Evolutionary conservation across 2,329 filamentous ascomycete genomes (phyloP).

Genomic region (Uncinocarpus reesii): DNA sequence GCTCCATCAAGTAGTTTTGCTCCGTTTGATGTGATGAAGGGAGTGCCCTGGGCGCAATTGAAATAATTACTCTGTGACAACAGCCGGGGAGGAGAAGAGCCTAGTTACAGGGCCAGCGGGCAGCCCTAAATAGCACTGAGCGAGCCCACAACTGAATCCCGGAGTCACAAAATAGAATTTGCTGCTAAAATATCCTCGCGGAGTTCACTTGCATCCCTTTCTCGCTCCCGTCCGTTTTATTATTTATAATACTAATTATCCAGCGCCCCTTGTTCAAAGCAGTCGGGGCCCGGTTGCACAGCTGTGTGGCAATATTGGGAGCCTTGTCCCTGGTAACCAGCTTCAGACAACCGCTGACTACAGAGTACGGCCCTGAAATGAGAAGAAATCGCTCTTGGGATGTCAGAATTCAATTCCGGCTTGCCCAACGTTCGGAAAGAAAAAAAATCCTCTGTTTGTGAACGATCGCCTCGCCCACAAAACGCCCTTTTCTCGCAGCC

Average conservation of each 20-base stretch:
- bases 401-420: background rate
- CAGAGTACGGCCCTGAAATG: no score
- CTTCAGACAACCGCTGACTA: background rate
- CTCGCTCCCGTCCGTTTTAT: conserved; percentile 7
- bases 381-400: no score
- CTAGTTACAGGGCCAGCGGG: background rate
- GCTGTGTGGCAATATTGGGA: background rate
- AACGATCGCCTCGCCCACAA: background rate
- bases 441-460: background rate
- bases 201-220: conserved; percentile 1
- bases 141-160: conserved; percentile 2
- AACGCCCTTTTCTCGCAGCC: background rate
- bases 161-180: conserved; percentile 8
- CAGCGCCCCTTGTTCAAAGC: conserved; percentile 1
- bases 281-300: background rate
- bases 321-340: background rate
- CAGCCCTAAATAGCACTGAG: conserved; percentile 6
- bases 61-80: background rate
- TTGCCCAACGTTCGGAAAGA: background rate
- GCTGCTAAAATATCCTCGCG: conserved; percentile 6
- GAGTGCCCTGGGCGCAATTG: background rate
- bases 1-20: background rate
- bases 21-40: conserved; percentile 1
- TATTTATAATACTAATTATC: no score
- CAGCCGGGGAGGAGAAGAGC: no score